These are phyloP conservation scores for Dendrobium officinale DNA, from an alignment of 106 monocot genomes.

Conservation along the genomic window DNA sequence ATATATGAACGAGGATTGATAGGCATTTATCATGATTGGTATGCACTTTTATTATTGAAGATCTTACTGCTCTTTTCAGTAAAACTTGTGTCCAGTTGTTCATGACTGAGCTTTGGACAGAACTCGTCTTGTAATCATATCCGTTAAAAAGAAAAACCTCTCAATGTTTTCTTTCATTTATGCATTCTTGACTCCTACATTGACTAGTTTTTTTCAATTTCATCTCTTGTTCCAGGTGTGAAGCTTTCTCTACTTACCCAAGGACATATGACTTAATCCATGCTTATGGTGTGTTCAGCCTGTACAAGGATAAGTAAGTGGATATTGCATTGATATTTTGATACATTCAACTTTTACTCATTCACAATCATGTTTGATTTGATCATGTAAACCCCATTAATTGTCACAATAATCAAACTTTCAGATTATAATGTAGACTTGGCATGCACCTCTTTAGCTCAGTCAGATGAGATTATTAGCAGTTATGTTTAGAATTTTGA, in stretches of 20 bases:
- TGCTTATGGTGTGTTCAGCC: constrained; percentile 49
- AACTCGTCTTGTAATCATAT: not conserved
- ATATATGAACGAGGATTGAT: constrained; percentile 29
- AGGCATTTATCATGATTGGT: constrained; percentile 32
- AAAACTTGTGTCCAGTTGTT: not conserved
- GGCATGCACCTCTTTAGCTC: not conserved
- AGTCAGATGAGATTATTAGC: not conserved
- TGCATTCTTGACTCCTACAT: not conserved
- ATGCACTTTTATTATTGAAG: constrained; percentile 3
- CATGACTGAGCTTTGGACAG: not conserved
- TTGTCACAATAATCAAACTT: not conserved
- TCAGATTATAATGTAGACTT: not conserved
- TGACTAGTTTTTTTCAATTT: not conserved
- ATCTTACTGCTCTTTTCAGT: not conserved
- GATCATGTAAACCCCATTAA: not conserved
- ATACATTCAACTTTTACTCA: not conserved
- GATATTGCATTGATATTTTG: not conserved
- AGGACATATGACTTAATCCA: constrained; percentile 65
- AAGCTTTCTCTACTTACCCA: constrained; percentile 61
- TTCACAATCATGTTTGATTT: not conserved
- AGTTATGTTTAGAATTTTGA: not conserved
- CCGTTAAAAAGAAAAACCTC: not conserved
- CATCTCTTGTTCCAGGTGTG: constrained; percentile 34
- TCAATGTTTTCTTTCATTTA: not conserved
- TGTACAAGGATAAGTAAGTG: constrained; percentile 54